Evolutionary conservation across 768 basidiomycete species (phyloP).

Genomic region (Agaricus subrufescens): DNA sequence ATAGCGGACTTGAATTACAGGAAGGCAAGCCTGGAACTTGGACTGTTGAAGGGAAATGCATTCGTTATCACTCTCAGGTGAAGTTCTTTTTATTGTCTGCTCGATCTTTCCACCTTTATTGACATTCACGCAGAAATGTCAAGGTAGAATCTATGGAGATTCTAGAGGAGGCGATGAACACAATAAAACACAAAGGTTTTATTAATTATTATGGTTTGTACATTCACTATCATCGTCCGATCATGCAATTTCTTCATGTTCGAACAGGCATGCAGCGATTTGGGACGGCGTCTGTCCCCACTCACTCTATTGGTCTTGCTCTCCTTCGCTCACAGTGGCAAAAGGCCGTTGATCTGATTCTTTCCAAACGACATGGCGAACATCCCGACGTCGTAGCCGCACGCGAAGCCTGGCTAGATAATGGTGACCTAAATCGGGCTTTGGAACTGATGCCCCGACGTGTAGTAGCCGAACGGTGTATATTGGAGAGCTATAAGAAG

Average conservation of each 20-base stretch:
- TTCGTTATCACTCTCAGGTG: slow-evolving; percentile 94
- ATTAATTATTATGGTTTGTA: slow-evolving; percentile 92
- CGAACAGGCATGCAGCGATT: slow-evolving; percentile 93
- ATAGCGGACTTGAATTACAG: slow-evolving; percentile 87
- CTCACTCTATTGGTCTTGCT: slow-evolving; percentile 90
- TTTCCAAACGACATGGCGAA: slow-evolving; percentile 83
- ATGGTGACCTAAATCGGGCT: slow-evolving; percentile 76
- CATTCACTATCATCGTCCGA: neutral
- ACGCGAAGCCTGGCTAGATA: slow-evolving; percentile 84
- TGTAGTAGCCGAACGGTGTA: slow-evolving; percentile 89
- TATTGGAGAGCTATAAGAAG: slow-evolving; percentile 86
- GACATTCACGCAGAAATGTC: slow-evolving; percentile 58
- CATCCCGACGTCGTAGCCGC: slow-evolving; percentile 87
- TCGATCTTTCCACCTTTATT: neutral
- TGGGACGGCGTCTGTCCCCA: slow-evolving; percentile 93
- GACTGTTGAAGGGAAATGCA: slow-evolving; percentile 94
- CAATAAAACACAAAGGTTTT: slow-evolving; percentile 81
- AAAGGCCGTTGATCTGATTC: slow-evolving; percentile 75
- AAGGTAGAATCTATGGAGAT: slow-evolving; percentile 69
- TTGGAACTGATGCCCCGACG: slow-evolving; percentile 83
- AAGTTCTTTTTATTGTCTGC: too few species aligned
- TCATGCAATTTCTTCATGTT: slow-evolving; percentile 7
- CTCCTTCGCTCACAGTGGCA: slow-evolving; percentile 90
- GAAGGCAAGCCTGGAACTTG: slow-evolving; percentile 79
- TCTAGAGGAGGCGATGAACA: slow-evolving; percentile 71